Conservation (phyloP, 495 filamentous ascomycete species). For the Tuber brumale region DNA sequence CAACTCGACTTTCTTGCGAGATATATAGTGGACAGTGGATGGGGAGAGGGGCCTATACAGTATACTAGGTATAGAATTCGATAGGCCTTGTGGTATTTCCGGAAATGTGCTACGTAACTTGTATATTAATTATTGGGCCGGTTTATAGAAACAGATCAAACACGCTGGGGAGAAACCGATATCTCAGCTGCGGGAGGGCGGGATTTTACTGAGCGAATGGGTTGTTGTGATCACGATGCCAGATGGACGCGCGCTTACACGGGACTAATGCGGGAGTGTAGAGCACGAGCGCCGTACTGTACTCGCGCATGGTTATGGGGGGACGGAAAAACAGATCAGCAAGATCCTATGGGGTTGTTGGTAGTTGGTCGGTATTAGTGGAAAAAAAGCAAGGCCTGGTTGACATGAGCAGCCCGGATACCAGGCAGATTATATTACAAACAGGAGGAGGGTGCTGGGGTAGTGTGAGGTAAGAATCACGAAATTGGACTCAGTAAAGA, state of each 20-base stretch:
- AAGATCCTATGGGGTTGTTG: no score
- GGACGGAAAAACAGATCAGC: no score
- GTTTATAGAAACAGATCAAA: slow-evolving; percentile 1
- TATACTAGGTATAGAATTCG: neutral
- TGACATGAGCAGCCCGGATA: no score
- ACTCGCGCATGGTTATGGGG: no score
- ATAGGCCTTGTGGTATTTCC: neutral
- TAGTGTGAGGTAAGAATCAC: no score
- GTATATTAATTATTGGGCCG: neutral
- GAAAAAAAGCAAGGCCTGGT: no score
- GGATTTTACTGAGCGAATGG: neutral
- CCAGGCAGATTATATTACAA: no score
- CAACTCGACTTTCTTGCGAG: neutral
- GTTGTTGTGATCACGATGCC: neutral
- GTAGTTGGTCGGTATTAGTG: no score
- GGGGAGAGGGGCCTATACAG: neutral
- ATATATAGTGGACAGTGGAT: neutral
- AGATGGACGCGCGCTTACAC: neutral
- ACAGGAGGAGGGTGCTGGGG: no score
- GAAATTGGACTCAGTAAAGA: no score
- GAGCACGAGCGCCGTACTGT: neutral
- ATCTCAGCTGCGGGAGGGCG: neutral
- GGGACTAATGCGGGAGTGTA: neutral
- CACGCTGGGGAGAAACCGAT: neutral
- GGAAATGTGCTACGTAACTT: neutral